These are phyloP conservation scores for Trypanosoma mega DNA, from an alignment of 208 protist species.

Conservation along the genomic window DNA sequence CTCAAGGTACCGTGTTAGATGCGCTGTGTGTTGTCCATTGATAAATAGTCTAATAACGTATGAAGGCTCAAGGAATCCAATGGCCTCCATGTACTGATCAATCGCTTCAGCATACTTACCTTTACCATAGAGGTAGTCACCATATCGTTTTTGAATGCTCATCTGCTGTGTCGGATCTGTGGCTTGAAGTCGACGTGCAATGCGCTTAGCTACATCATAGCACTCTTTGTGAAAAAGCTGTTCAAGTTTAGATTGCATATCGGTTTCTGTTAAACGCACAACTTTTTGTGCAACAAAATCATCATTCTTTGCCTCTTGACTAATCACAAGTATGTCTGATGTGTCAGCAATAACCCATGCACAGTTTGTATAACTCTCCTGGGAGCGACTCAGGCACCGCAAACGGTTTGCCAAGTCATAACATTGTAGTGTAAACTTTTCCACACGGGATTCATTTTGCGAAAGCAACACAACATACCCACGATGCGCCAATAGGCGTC, in stretches of 20 bases:
- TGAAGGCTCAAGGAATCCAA: slow-evolving; percentile 94
- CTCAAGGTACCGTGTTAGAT: slow-evolving; percentile 94
- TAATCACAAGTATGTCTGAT: slow-evolving; percentile 79
- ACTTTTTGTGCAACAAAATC: slow-evolving; percentile 24
- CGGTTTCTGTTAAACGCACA: slow-evolving; percentile 85
- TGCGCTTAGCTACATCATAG: slow-evolving; percentile 91
- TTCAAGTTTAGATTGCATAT: slow-evolving; percentile 93
- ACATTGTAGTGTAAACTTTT: slow-evolving; percentile 65
- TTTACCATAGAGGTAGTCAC: slow-evolving; percentile 93
- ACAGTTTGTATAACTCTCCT: slow-evolving; percentile 63
- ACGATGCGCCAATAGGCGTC: slow-evolving; percentile 68
- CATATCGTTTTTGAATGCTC: slow-evolving; percentile 92
- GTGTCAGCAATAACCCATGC: slow-evolving; percentile 81
- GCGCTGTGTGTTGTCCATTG: slow-evolving; percentile 91
- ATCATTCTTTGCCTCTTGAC: slow-evolving; percentile 39
- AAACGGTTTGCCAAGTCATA: slow-evolving; percentile 92
- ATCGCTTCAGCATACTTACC: slow-evolving; percentile 84
- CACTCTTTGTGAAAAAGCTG: slow-evolving; percentile 95
- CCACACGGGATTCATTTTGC: slow-evolving; percentile 36
- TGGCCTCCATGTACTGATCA: slow-evolving; percentile 92
- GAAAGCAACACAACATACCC: slow-evolving; percentile 87
- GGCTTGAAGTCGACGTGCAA: slow-evolving; percentile 61
- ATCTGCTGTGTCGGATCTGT: slow-evolving; percentile 70
- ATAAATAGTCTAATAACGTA: slow-evolving; percentile 97
- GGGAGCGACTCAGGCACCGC: slow-evolving; percentile 74